Base-by-base conservation (phyloP, 495 filamentous ascomycete species). In the Xylaria sp. region DNA sequence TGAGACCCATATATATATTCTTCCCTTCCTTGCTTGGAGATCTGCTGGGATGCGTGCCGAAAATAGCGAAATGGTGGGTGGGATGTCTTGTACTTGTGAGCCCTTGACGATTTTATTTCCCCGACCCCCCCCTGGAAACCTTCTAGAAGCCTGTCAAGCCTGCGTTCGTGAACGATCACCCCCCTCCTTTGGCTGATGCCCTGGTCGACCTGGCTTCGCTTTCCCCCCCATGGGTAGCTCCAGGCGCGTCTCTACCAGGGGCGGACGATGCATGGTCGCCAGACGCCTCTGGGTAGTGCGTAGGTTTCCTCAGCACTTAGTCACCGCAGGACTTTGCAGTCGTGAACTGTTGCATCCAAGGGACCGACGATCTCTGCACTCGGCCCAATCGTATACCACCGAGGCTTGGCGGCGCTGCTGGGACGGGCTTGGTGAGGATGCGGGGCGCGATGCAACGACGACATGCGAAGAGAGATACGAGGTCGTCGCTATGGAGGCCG, bases 111-210 rank as follows among this genome's bases (percentile, higher is more conserved):
- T 41, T 35, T 53, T 24, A 46, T 64, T 71, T 66, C 50, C 61
- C 41, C 53, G 48, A 43, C 48, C 33, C 46, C 48, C 48, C 64
- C 48, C 37, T 58, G 61, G 69, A 71, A 71, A 65, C 19, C 55
- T 71, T 71, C 69, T 63, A 71, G 69, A 71, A 71, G 61, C 69
- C 61, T 71, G 69, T 66, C 69, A 70, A 40, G 68, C 40, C 44
- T 4, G 59, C 46, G 44, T 35, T 66, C 29, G 35, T 26, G 46
- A 67, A n/a, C 21, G 61, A 31, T 37, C 68, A 63, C 29, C 44
- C 40, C 19, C 58, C 17, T 35, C 33, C n/a, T 24, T 61, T 68
- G 26, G 12, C 4, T 62, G 17, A 3, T 48, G 21, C 37, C 68
- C 68, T 63, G n/a, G 59, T 70, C 58, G 35, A 26, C 44, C 24